A percentile compares a stretch with the other conserved stretches of the same genome.
Conservation (phyloP, 345 rosid genomes). For the Mercurialis annua region DNA sequence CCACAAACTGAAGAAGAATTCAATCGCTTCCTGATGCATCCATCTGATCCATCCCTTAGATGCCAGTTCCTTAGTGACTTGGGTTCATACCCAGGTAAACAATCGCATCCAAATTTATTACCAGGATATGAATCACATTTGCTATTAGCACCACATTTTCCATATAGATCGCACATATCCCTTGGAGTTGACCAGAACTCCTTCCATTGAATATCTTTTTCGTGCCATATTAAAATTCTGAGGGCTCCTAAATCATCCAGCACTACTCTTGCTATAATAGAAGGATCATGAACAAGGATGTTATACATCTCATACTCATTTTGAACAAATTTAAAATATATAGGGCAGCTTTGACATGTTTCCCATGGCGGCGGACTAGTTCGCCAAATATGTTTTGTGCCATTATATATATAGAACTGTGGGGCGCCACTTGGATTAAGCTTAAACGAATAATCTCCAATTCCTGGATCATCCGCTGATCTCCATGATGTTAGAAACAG, state of each 20-base stretch:
- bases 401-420: background rate
- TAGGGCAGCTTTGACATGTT: background rate
- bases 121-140: background rate
- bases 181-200: background rate
- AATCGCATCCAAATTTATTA: conserved; percentile 12
- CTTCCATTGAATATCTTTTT: background rate
- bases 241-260: background rate
- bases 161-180: conserved; percentile 8
- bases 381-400: background rate
- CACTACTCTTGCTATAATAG: background rate
- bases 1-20: background rate
- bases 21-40: conserved; percentile 13
- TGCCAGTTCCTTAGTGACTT: background rate
- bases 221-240: conserved; percentile 9
- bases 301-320: background rate
- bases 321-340: background rate
- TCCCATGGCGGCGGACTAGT: conserved; percentile 11
- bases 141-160: conserved; percentile 14
- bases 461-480: conserved; percentile 1
- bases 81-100: conserved; percentile 23
- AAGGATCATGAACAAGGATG: background rate
- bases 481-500: background rate
- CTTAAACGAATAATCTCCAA: conserved; percentile 11
- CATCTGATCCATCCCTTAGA: conserved; percentile 9
- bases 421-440: conserved; percentile 10